phyloP scores from a whole-genome alignment of 129 eudicot genomes.

The Ambrosia trifida region DNA sequence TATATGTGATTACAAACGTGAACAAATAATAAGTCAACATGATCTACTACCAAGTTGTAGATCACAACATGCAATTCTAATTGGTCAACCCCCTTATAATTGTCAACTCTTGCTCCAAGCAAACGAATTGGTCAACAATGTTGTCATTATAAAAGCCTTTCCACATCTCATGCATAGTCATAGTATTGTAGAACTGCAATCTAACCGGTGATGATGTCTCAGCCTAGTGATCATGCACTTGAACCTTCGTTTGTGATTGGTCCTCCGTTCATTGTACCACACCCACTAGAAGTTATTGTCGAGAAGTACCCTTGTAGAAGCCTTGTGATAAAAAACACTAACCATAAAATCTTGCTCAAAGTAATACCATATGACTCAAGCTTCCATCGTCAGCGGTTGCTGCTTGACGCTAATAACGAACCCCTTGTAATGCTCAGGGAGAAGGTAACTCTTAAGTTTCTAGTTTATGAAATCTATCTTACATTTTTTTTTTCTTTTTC shows the following conservation, averaged over 20 bases:
- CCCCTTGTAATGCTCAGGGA: not conserved
- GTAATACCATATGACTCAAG: constrained; percentile 9
- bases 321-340: constrained; percentile 11
- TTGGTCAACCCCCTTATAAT: not conserved
- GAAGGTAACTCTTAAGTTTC: not conserved
- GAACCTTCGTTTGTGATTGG: not conserved
- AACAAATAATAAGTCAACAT: no score
- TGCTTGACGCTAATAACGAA: not conserved
- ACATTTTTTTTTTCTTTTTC: no score
- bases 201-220: not conserved
- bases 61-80: no score
- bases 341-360: constrained; percentile 14
- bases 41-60: no score
- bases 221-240: not conserved
- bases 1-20: no score
- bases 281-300: not conserved
- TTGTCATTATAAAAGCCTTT: not conserved
- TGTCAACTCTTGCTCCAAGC: not conserved
- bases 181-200: not conserved
- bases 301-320: constrained; percentile 6
- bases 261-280: not conserved
- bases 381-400: not conserved
- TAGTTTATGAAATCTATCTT: not conserved
- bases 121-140: not conserved
- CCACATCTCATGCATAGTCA: not conserved